Evolutionary conservation across 2,329 filamentous ascomycete species (phyloP).

Genomic region (Emmonsiellopsis sp.): DNA sequence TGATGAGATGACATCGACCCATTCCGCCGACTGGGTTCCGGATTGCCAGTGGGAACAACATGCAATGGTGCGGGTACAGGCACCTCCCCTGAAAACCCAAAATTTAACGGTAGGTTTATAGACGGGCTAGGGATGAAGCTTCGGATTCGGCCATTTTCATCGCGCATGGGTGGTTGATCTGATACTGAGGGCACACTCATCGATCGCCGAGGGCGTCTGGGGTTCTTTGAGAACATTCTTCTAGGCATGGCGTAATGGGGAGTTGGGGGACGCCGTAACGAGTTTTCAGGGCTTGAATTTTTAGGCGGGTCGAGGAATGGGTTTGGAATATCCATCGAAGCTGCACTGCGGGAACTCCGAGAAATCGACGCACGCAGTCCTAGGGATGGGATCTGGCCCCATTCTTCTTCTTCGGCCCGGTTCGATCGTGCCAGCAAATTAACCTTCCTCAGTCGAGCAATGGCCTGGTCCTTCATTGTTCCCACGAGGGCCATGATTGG

Average conservation of each 20-base stretch:
- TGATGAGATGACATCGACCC: constrained; percentile 2
- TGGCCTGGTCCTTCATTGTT: not conserved
- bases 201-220: not conserved
- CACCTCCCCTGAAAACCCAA: not conserved
- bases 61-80: not conserved
- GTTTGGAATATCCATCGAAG: not conserved
- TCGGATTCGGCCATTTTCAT: not conserved
- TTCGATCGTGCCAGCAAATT: not conserved
- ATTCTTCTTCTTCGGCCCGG: not conserved
- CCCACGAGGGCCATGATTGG: not conserved
- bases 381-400: not conserved
- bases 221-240: not conserved
- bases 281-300: not conserved
- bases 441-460: not conserved
- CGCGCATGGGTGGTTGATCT: not conserved
- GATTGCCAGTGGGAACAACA: not conserved
- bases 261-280: not conserved
- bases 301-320: not conserved
- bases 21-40: not conserved
- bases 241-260: not conserved
- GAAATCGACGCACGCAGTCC: too few species aligned
- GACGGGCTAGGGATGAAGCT: constrained; percentile 8
- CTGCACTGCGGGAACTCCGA: not conserved
- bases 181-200: not conserved
- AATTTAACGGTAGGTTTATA: constrained; percentile 5